Evolutionary conservation across 2,329 filamentous ascomycete species (phyloP).

Genomic region (Alternaria sp.): DNA sequence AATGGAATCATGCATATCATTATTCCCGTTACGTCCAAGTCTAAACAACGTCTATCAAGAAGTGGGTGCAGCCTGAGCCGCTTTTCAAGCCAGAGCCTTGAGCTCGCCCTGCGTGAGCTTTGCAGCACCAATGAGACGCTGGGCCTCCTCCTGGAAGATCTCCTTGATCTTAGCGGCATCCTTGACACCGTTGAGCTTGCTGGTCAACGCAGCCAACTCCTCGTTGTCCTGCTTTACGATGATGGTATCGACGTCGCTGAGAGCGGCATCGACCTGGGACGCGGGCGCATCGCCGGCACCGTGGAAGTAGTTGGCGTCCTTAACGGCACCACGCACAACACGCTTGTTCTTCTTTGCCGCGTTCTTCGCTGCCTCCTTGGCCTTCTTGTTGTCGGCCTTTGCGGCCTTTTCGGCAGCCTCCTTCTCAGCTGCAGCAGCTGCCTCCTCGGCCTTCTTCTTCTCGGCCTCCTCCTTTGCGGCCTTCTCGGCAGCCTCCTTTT

Average conservation of each 20-base stretch:
- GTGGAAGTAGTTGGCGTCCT: slow-evolving; percentile 97
- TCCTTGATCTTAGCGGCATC: slow-evolving; percentile 84
- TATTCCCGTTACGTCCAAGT: slow-evolving; percentile 12
- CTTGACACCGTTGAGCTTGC: slow-evolving; percentile 78
- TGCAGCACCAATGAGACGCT: slow-evolving; percentile 78
- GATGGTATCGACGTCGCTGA: slow-evolving; percentile 84
- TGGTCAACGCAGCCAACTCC: slow-evolving; percentile 83
- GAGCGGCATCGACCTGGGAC: slow-evolving; percentile 78
- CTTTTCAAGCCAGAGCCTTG: slow-evolving; percentile 62
- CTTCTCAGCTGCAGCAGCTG: slow-evolving; percentile 78
- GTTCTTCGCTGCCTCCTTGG: slow-evolving; percentile 98
- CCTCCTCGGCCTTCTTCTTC: slow-evolving; percentile 83
- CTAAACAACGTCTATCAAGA: slow-evolving; percentile 26
- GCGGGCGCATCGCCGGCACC: slow-evolving; percentile 71
- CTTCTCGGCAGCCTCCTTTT: slow-evolving; percentile 91
- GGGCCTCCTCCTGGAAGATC: slow-evolving; percentile 79
- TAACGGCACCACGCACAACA: slow-evolving; percentile 89
- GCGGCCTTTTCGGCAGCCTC: slow-evolving; percentile 86
- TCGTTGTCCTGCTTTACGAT: slow-evolving; percentile 89
- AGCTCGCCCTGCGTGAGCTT: slow-evolving; percentile 86
- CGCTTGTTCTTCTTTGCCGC: slow-evolving; percentile 99
- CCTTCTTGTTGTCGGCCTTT: slow-evolving; percentile 87
- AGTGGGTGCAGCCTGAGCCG: slow-evolving; percentile 1
- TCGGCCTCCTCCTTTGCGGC: slow-evolving; percentile 83
- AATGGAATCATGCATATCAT: slow-evolving; percentile 10